Percentiles rank a stretch among this genome's conserved stretches.
Evolutionary conservation across 2,329 filamentous ascomycete species (phyloP).

Genomic region (Aspergillus brasiliensis): DNA sequence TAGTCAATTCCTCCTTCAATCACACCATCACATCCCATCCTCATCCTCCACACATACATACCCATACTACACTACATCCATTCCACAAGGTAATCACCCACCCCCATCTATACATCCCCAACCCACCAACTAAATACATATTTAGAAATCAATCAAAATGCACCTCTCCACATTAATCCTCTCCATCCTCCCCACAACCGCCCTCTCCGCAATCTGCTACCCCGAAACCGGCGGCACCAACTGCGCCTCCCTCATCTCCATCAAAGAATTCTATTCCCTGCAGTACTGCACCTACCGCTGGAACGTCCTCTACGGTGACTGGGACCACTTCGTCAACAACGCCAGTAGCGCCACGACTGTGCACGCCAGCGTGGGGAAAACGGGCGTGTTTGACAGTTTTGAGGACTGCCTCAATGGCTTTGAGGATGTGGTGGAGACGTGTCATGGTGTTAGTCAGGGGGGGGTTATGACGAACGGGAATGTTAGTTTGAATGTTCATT

Average conservation of each 20-base stretch:
- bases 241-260: neutral
- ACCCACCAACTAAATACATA: neutral
- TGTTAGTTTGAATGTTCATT: neutral
- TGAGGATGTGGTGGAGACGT: neutral
- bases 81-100: neutral
- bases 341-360: neutral
- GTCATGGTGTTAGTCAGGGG: neutral
- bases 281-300: conserved; percentile 5
- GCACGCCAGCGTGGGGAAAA: neutral
- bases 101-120: neutral
- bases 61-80: neutral
- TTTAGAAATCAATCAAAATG: neutral
- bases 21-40: neutral
- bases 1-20: neutral
- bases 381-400: neutral
- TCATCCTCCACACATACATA: no score
- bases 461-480: neutral
- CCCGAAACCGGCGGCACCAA: neutral
- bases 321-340: conserved; percentile 1
- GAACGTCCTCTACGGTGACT: conserved; percentile 5
- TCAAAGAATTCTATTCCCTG: conserved; percentile 3
- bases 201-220: neutral
- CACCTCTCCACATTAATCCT: neutral
- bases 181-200: neutral
- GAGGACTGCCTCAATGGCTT: conserved; percentile 7